These are phyloP conservation scores for Brassica juncea DNA, from an alignment of 345 rosid species.

Conservation along the genomic window DNA sequence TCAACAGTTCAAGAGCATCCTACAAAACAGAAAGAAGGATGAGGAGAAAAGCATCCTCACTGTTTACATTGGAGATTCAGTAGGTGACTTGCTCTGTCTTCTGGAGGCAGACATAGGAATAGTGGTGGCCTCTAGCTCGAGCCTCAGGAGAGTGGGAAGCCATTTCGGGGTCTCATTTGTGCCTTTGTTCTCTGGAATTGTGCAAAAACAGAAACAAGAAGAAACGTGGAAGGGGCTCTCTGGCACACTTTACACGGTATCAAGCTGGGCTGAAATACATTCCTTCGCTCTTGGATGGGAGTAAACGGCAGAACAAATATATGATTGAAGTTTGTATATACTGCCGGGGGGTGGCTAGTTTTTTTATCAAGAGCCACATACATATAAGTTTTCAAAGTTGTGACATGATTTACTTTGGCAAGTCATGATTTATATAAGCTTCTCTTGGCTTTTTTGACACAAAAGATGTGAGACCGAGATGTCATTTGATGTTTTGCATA, in stretches of 20 bases:
- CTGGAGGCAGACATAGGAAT: conserved; percentile 92
- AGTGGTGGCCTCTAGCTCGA: conserved; percentile 77
- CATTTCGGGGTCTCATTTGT: conserved; percentile 88
- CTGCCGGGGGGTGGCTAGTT: conserved; percentile 34
- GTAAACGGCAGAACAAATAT: conserved; percentile 27
- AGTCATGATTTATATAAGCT: background rate
- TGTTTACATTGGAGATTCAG: conserved; percentile 85
- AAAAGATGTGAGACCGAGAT: conserved; percentile 19
- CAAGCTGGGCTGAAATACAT: conserved; percentile 92
- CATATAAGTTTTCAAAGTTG: conserved; percentile 1
- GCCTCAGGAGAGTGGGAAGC: conserved; percentile 77
- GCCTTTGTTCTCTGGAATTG: conserved; percentile 67
- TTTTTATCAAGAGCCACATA: conserved; percentile 43
- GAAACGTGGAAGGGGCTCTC: conserved; percentile 64
- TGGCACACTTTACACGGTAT: conserved; percentile 79
- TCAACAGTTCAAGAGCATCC: conserved; percentile 55
- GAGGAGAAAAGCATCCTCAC: conserved; percentile 51
- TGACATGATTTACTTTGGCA: background rate
- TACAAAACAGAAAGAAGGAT: conserved; percentile 38
- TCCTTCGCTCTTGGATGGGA: conserved; percentile 90
- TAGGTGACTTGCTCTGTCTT: conserved; percentile 91
- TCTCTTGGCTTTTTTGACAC: conserved; percentile 12
- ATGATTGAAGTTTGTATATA: conserved; percentile 18
- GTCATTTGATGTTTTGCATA: background rate
- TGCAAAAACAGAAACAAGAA: conserved; percentile 70